Conservation (phyloP, 257 asterid genomes). For the Rehmannia glutinosa region DNA sequence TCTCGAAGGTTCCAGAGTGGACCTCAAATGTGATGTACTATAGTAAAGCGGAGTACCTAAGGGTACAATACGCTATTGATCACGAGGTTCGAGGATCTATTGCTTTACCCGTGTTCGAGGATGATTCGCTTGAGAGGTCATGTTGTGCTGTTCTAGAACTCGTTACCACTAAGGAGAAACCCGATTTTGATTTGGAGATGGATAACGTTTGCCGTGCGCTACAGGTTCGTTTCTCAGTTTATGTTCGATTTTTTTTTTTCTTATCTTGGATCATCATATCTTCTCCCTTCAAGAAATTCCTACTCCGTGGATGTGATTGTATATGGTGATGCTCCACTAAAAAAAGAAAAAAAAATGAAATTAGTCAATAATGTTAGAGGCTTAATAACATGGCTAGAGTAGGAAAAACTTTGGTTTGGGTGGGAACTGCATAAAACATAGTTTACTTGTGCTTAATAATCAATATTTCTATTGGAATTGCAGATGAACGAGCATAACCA, state of each 20-base stretch:
- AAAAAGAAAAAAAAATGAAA: too few species aligned
- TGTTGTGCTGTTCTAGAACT: conserved; percentile 83
- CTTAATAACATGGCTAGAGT: too few species aligned
- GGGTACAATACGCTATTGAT: conserved; percentile 50
- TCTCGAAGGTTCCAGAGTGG: conserved; percentile 78
- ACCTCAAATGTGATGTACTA: conserved; percentile 65
- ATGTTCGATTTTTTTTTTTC: too few species aligned
- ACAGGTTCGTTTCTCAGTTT: conserved; percentile 35
- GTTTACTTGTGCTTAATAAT: too few species aligned
- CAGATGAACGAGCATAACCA: too few species aligned
- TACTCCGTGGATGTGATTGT: too few species aligned
- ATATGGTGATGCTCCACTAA: too few species aligned
- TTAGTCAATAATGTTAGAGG: too few species aligned
- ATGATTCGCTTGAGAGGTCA: conserved; percentile 21
- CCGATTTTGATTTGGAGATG: conserved; percentile 52
- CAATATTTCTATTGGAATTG: too few species aligned
- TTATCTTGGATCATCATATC: neutral
- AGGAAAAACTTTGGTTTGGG: too few species aligned
- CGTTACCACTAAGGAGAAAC: conserved; percentile 52
- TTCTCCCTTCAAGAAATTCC: neutral
- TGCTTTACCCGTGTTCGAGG: conserved; percentile 72
- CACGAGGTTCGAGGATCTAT: conserved; percentile 68
- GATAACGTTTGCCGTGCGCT: conserved; percentile 47
- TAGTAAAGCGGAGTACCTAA: conserved; percentile 50
- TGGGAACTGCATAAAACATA: too few species aligned